A percentile compares a stretch with the other conserved stretches of the same genome.
phyloP scores from a whole-genome alignment of 331 rosid species.

The Dryas integrifolia region DNA sequence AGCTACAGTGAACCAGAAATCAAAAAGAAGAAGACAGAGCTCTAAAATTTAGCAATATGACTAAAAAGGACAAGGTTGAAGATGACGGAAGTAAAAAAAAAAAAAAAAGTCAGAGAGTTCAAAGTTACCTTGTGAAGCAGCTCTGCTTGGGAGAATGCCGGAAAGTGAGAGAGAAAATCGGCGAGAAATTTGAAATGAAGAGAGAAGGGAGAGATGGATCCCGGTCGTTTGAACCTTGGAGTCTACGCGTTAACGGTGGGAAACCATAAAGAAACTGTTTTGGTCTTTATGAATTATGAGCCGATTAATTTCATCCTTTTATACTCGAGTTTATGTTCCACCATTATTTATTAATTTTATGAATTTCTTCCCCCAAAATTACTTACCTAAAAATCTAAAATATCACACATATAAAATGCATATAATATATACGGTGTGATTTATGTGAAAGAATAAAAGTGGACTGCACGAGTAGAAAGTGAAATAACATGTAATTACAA shows the following conservation, averaged over 20 bases:
- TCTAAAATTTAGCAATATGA: neutral
- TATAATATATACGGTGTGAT: no score
- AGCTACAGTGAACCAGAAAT: neutral
- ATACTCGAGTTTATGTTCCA: neutral
- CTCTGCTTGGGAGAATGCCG: conserved; percentile 37
- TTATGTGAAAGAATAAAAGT: no score
- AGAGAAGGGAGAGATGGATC: conserved; percentile 4
- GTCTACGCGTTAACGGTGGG: conserved; percentile 32
- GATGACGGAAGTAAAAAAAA: conserved; percentile 15
- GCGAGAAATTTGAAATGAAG: conserved; percentile 20
- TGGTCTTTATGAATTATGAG: neutral
- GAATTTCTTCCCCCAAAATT: no score
- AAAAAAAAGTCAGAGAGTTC: conserved; percentile 5
- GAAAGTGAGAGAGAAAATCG: conserved; percentile 21
- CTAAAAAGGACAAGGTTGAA: conserved; percentile 19
- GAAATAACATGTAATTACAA: no score
- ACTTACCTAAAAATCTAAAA: no score
- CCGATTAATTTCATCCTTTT: neutral
- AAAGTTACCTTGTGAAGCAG: conserved; percentile 37
- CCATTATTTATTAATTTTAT: no score
- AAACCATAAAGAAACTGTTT: conserved; percentile 17
- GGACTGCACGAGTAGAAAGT: no score
- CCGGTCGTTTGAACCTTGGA: conserved; percentile 26
- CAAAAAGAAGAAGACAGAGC: neutral
- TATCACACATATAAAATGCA: no score